Conservation (phyloP, 345 rosid genomes). For the Citrus hindsii region DNA sequence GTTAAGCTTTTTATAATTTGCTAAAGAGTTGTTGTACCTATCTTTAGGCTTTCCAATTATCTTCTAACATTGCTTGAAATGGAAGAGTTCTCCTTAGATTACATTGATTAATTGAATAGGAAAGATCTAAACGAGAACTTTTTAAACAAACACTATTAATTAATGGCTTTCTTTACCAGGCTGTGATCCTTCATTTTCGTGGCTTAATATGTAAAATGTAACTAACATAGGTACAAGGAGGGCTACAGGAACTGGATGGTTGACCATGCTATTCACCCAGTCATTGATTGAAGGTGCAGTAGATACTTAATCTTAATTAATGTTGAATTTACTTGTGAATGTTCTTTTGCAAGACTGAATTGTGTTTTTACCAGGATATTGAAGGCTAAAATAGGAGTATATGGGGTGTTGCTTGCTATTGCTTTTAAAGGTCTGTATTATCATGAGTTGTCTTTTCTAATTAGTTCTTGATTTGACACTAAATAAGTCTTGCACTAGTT, state of each 20-base stretch:
- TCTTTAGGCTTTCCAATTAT: background rate
- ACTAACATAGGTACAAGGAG: constrained; percentile 14
- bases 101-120: background rate
- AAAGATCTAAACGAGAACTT: background rate
- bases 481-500: no score
- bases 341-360: no score
- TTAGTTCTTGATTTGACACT: no score
- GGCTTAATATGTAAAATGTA: constrained; percentile 12
- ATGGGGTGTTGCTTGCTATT: no score
- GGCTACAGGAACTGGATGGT: constrained; percentile 11
- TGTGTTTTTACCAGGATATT: no score
- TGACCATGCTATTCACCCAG: constrained; percentile 12
- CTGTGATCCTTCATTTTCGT: background rate
- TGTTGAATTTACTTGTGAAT: no score
- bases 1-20: background rate
- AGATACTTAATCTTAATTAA: no score
- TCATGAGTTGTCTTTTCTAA: no score
- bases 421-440: no score
- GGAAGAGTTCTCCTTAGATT: background rate
- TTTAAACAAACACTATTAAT: background rate
- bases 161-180: background rate
- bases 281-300: constrained; percentile 16
- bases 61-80: background rate
- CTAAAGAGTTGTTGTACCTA: background rate
- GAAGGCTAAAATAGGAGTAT: no score